phyloP scores from a whole-genome alignment of 2,329 filamentous ascomycete species.

The Scorias spongiosa region DNA sequence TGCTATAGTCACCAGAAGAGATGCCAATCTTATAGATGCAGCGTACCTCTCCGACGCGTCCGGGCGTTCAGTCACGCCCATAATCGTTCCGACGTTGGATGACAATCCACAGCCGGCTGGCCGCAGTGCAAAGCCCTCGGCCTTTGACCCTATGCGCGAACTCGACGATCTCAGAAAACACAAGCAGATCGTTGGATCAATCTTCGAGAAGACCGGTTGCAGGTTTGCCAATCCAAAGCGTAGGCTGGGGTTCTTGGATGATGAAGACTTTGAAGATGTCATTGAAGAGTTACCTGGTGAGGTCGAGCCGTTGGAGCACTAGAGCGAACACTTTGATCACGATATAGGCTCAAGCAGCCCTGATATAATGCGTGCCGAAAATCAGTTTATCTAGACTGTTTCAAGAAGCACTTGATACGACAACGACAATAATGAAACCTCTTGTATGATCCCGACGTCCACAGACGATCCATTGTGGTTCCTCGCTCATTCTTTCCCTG shows the following conservation, averaged over 20 bases:
- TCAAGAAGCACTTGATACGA: too few relatives aligned
- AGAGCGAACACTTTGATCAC: too few relatives aligned
- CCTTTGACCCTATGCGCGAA: slow-evolving; percentile 27
- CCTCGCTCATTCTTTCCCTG: too few relatives aligned
- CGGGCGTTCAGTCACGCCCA: slow-evolving; percentile 33
- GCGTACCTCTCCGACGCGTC: slow-evolving; percentile 33
- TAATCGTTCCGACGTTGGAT: slow-evolving; percentile 10
- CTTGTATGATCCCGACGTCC: too few relatives aligned
- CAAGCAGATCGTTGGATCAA: slow-evolving; percentile 37
- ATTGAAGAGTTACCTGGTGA: slow-evolving; percentile 10
- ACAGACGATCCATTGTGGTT: too few relatives aligned
- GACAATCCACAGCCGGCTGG: background rate
- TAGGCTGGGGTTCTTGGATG: slow-evolving; percentile 33
- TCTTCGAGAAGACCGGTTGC: slow-evolving; percentile 38
- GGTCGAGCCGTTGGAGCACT: background rate
- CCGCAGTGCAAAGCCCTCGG: slow-evolving; percentile 9
- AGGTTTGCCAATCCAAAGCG: slow-evolving; percentile 38
- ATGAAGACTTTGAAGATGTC: slow-evolving; percentile 33
- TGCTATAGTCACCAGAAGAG: background rate
- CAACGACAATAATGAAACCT: too few relatives aligned
- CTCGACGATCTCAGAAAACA: slow-evolving; percentile 34
- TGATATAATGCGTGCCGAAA: too few relatives aligned
- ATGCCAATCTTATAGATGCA: slow-evolving; percentile 10
- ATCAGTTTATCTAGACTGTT: too few relatives aligned
- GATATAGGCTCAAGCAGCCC: too few relatives aligned